Evolutionary conservation across 148 eudicot species (phyloP), one percentile per base, ranked within the genome.

Genomic region (Amaranthus palmeri): DNA sequence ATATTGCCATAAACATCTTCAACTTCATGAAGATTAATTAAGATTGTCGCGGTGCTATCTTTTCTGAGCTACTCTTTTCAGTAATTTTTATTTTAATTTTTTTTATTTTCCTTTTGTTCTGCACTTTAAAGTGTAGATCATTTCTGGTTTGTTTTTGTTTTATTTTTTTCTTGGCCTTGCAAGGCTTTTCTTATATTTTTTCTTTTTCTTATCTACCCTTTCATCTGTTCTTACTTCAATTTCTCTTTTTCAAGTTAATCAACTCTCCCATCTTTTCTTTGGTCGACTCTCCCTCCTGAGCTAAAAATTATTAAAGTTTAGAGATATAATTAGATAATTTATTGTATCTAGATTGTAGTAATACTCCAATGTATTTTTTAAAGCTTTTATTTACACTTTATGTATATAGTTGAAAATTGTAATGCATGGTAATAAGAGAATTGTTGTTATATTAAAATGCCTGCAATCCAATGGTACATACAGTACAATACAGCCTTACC

Each of bases 151-250:
- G 36, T 25, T 53, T 3, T 4, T 12, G 0, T 58, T 41, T 12
- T n/a, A 3, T 76, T 0, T 72, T 74, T 83, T 87, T 87, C 91
- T 87, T 87, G 91, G 85, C 86, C 91, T 87, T 87, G 91, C 91
- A 87, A 85, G 91, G 76, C 80, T 75, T 67, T 46, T 10, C 5
- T 42, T 10, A 5, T 4, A 9, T n/a, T 0, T 8, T 0, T 8
- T 58, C 8, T 5, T 44, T 18, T 1, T 11, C 0, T 0, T 12
- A 14, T 0, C 15, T 8, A 10, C 46, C 1, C 7, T 59, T 8
- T 5, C 9, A 0, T 0, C 9, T 2, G 0, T 10, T 18, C 54
- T 10, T 25, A 25, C 0, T 46, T 11, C 0, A 9, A 7, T 4
- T 60, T 64, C 48, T 11, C 48, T 45, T 61, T 57, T 61, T 12